These are phyloP conservation scores for Lipomyces starkeyi DNA, from an alignment of 805 yeast species.

Conservation along the genomic window DNA sequence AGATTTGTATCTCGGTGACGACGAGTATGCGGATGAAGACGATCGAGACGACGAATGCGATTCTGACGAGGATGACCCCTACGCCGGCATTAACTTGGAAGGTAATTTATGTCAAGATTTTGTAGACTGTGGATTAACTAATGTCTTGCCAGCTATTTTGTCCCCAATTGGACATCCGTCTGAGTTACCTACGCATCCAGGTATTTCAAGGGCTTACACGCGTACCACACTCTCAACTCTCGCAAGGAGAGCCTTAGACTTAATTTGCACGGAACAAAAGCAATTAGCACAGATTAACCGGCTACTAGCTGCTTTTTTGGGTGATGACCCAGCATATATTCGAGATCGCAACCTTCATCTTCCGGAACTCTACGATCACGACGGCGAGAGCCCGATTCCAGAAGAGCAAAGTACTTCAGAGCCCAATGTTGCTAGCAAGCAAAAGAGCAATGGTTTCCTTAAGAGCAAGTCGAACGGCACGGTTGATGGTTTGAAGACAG, in stretches of 20 bases:
- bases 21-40: constrained; percentile 42
- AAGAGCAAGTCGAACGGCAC: constrained; percentile 8
- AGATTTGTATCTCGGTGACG: constrained; percentile 36
- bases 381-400: constrained; percentile 32
- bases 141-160: constrained; percentile 54
- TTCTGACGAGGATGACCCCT: constrained; percentile 53
- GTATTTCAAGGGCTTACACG: constrained; percentile 69
- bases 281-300: constrained; percentile 73
- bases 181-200: constrained; percentile 74
- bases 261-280: constrained; percentile 81
- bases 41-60: constrained; percentile 43
- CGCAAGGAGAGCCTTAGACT: constrained; percentile 74
- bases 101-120: constrained; percentile 31
- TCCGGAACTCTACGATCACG: constrained; percentile 69
- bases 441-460: constrained; percentile 6
- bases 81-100: constrained; percentile 58
- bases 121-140: constrained; percentile 25
- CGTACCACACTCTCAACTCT: constrained; percentile 61
- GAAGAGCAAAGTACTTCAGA: neutral
- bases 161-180: constrained; percentile 82
- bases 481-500: constrained; percentile 1
- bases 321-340: constrained; percentile 79
- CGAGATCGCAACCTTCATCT: constrained; percentile 68
- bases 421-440: neutral
- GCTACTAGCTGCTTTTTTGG: constrained; percentile 78